Evolutionary conservation across 1,284 basidiomycete genomes (phyloP).

Genomic region (Puccinia hordei): DNA sequence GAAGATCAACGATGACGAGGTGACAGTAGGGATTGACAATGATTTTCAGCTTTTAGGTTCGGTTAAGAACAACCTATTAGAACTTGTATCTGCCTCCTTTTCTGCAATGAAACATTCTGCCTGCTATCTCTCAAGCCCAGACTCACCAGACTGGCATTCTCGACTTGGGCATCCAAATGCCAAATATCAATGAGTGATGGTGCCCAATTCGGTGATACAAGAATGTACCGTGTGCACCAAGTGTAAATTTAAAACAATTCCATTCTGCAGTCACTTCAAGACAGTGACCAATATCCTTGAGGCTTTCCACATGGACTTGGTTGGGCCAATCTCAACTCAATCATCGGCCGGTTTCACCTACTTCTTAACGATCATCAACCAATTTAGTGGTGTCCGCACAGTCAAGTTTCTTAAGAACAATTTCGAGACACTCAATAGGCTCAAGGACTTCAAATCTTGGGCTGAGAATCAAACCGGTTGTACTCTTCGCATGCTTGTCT

Average conservation of each 20-base stretch:
- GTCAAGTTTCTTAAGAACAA: not conserved
- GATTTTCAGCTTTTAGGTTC: too few species aligned
- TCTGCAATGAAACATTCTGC: too few species aligned
- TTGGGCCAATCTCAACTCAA: not conserved
- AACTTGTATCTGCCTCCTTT: too few species aligned
- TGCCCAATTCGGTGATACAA: too few species aligned
- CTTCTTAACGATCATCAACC: not conserved
- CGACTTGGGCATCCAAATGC: too few species aligned
- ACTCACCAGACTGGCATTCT: too few species aligned
- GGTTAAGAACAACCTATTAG: too few species aligned
- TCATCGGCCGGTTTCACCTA: not conserved
- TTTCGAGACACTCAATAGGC: not conserved
- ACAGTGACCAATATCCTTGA: not conserved
- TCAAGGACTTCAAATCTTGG: not conserved
- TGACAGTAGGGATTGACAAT: too few species aligned
- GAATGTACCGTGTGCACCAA: not conserved
- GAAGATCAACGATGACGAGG: too few species aligned
- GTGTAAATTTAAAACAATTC: not conserved
- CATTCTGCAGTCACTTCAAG: not conserved
- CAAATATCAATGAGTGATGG: too few species aligned
- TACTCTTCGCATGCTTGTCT: not conserved
- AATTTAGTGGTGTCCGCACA: not conserved
- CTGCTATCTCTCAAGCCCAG: too few species aligned
- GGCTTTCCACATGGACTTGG: not conserved
- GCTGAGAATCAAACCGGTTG: not conserved